Base-by-base conservation (phyloP, 176 grass and related monocot species). In the Thinopyrum elongatum region DNA sequence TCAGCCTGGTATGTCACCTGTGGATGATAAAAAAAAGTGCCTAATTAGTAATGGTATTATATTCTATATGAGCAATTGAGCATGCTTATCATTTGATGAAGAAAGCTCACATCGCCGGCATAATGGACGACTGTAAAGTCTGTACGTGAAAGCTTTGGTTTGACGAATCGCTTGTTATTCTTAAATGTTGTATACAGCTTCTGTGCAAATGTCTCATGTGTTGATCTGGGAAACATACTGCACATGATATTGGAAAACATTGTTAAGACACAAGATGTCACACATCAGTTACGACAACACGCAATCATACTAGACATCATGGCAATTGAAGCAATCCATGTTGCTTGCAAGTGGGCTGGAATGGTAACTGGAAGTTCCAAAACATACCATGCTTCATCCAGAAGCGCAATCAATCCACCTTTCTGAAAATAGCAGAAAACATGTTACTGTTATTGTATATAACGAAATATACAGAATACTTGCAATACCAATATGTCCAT, bases 171-270 rank as follows among this genome's bases (percentile, higher is more conserved):
- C 84, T 97, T 99, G 85, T 93, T 94, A 64, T 87, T 99, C 74
- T 93, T 90, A 87, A 99, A 99, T 51, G 88, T 97, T 51, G 90
- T 91, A 77, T 99, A 99, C 71, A 99, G 78, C 77, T 99, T 99
- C 76, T 99, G 97, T 7, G 97, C 88, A 96, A 99, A 99, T 38
- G 97, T 99, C 82, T 99, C 94, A 35, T 99, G 94, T 90, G 97
- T 99, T 47, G 97, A 99, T 88, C 92, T 94, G 86, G 97, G 97
- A 91, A 99, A 99, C 97, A 99, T 99, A 79, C 97, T 99, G 65
- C 65, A 66, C 79, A 89, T 15, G 85, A 76, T 77, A 74, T 65
- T 59, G 58, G 65, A 42, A 77, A 82, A 83, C 55, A 57, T 21
- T 62, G 31, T 82, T 84, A 94, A 84, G 85, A 81, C 76, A 66